Evolutionary conservation across 768 basidiomycete genomes (phyloP).

Genomic region (Sutorius australiensis): DNA sequence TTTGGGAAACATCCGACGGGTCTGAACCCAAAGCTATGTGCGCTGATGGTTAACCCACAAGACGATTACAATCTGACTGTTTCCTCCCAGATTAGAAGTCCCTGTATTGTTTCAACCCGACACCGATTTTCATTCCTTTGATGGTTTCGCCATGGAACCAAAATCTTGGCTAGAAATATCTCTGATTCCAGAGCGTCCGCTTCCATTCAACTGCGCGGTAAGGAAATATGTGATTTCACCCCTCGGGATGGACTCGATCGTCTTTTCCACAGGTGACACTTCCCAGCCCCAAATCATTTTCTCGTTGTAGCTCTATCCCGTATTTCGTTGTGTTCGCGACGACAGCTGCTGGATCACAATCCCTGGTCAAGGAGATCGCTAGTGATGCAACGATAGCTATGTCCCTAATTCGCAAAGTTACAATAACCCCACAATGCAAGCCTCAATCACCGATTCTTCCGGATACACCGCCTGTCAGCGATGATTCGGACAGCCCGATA

Average conservation of each 20-base stretch:
- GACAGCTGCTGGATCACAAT: slow-evolving; percentile 44
- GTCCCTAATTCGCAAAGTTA: slow-evolving; percentile 58
- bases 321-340: slow-evolving; percentile 75
- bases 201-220: slow-evolving; percentile 67
- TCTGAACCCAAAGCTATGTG: slow-evolving; percentile 47
- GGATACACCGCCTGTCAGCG: slow-evolving; percentile 45
- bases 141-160: slow-evolving; percentile 40
- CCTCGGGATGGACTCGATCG: background rate
- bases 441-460: slow-evolving; percentile 45
- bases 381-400: slow-evolving; percentile 69
- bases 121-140: slow-evolving; percentile 53
- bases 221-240: slow-evolving; percentile 24
- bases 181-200: slow-evolving; percentile 54
- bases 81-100: slow-evolving; percentile 50
- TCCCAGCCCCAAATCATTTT: slow-evolving; percentile 57
- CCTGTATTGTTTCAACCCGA: slow-evolving; percentile 63
- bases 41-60: slow-evolving; percentile 17
- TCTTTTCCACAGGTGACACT: slow-evolving; percentile 47
- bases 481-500: slow-evolving; percentile 35
- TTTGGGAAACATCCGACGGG: slow-evolving; percentile 54
- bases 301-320: slow-evolving; percentile 58
- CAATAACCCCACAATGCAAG: slow-evolving; percentile 41
- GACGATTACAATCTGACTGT: background rate
- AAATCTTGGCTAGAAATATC: slow-evolving; percentile 69
- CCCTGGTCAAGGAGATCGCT: slow-evolving; percentile 61